Evolutionary conservation across 306 rosid species (phyloP).

Genomic region (Vigna nakashimae): DNA sequence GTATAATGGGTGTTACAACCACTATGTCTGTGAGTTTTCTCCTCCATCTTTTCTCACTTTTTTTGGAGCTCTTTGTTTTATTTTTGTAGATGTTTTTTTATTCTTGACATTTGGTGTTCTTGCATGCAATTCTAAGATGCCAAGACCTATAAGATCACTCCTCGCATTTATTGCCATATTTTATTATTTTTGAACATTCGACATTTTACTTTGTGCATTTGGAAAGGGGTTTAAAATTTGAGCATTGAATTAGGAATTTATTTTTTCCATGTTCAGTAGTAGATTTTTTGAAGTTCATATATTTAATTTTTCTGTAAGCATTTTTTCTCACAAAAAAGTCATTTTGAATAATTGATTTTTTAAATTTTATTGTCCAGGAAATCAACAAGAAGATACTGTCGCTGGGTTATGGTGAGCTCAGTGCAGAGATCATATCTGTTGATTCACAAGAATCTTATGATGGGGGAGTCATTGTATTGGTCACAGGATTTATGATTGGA

Average conservation of each 20-base stretch:
- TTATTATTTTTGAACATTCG: not conserved
- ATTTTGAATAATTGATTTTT: not conserved
- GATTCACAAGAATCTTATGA: slow-evolving; percentile 85
- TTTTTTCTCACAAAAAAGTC: not conserved
- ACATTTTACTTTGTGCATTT: slow-evolving; percentile 3
- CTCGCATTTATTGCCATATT: not conserved
- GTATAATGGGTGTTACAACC: slow-evolving; percentile 73
- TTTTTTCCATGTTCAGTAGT: not conserved
- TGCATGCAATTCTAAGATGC: not conserved
- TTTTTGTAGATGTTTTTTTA: not conserved
- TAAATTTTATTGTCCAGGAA: slow-evolving; percentile 56
- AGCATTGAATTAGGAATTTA: not conserved
- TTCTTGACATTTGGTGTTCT: not conserved
- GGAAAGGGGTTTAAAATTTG: slow-evolving; percentile 1
- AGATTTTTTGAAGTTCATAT: not conserved
- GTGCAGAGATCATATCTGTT: slow-evolving; percentile 68
- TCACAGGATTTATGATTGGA: slow-evolving; percentile 81
- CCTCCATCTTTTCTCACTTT: not conserved
- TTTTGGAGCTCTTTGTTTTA: not conserved
- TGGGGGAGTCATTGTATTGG: slow-evolving; percentile 84
- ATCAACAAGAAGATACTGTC: slow-evolving; percentile 83
- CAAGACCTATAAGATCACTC: not conserved
- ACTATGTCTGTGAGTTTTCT: slow-evolving; percentile 73
- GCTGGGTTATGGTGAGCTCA: slow-evolving; percentile 61
- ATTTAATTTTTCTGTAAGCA: not conserved